phyloP scores from a whole-genome alignment of 805 yeast species.

The Nakazawaea peltata region DNA sequence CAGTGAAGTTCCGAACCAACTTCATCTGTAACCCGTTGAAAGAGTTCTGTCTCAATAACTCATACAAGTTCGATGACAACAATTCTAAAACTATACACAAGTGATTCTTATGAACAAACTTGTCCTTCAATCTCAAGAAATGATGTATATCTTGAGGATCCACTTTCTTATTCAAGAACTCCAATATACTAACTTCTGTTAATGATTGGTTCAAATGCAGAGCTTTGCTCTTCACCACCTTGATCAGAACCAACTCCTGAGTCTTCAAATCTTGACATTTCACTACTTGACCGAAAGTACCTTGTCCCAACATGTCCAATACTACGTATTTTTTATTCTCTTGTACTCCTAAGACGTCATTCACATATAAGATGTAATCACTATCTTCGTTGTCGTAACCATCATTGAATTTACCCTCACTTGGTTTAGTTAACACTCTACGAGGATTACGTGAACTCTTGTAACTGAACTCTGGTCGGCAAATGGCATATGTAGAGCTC shows the following conservation, averaged over 20 bases:
- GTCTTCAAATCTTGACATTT: constrained; percentile 74
- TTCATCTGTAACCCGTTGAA: constrained; percentile 83
- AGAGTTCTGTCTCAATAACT: constrained; percentile 84
- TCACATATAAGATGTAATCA: constrained; percentile 89
- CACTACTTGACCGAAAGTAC: constrained; percentile 97
- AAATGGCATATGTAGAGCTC: constrained; percentile 73
- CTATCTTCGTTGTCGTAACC: constrained; percentile 85
- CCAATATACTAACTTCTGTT: constrained; percentile 82
- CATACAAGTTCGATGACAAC: constrained; percentile 81
- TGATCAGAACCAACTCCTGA: constrained; percentile 88
- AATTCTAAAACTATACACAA: constrained; percentile 89
- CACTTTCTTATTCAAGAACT: constrained; percentile 63
- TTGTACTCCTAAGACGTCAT: constrained; percentile 83
- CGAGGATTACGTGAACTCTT: constrained; percentile 82
- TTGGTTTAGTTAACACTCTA: constrained; percentile 87
- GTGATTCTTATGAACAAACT: constrained; percentile 88
- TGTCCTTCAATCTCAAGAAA: constrained; percentile 73
- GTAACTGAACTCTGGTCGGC: constrained; percentile 80
- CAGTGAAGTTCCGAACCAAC: constrained; percentile 68
- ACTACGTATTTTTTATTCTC: constrained; percentile 85
- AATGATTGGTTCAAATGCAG: constrained; percentile 88
- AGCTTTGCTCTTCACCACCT: constrained; percentile 86
- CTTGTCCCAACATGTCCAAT: constrained; percentile 86
- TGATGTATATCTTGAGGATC: constrained; percentile 69
- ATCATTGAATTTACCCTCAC: constrained; percentile 70